A percentile compares a stretch with the other conserved stretches of the same genome.
phyloP scores from a whole-genome alignment of 2,329 filamentous ascomycete genomes.

The Leptographium flavum region DNA sequence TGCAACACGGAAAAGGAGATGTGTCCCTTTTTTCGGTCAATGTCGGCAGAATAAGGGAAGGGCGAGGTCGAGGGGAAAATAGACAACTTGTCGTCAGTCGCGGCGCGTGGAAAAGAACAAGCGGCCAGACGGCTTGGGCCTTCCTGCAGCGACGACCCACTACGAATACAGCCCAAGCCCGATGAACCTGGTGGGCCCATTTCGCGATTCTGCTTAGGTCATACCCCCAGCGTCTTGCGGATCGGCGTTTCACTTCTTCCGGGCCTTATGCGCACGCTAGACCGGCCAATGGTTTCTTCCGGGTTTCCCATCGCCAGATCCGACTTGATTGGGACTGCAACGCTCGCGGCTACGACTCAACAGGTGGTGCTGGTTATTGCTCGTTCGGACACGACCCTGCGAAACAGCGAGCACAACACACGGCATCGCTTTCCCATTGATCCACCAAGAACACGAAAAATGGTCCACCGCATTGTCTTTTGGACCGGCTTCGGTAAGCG shows the following conservation, averaged over 20 bases:
- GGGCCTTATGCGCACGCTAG: background rate
- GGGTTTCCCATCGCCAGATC: conserved; percentile 11
- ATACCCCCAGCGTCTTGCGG: background rate
- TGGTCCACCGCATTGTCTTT: conserved; percentile 58
- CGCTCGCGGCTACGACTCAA: no score
- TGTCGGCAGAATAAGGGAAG: no score
- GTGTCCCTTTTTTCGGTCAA: no score
- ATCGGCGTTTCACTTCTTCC: conserved; percentile 3
- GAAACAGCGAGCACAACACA: no score
- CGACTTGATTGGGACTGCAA: background rate
- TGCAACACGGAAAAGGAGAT: no score
- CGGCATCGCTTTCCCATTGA: no score
- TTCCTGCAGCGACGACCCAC: background rate
- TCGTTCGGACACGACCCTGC: no score
- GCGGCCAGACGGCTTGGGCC: background rate
- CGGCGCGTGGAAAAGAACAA: background rate
- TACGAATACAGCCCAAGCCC: no score
- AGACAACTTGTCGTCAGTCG: background rate
- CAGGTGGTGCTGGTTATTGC: no score
- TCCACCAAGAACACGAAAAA: conserved; percentile 22
- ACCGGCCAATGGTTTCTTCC: conserved; percentile 8
- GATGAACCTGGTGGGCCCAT: background rate
- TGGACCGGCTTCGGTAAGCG: conserved; percentile 82
- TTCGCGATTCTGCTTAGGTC: background rate
- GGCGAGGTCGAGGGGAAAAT: no score